Evolutionary conservation across 2,329 filamentous ascomycete species (phyloP), one percentile per base, ranked within the genome.

Genomic region (Neofusicoccum sp.): DNA sequence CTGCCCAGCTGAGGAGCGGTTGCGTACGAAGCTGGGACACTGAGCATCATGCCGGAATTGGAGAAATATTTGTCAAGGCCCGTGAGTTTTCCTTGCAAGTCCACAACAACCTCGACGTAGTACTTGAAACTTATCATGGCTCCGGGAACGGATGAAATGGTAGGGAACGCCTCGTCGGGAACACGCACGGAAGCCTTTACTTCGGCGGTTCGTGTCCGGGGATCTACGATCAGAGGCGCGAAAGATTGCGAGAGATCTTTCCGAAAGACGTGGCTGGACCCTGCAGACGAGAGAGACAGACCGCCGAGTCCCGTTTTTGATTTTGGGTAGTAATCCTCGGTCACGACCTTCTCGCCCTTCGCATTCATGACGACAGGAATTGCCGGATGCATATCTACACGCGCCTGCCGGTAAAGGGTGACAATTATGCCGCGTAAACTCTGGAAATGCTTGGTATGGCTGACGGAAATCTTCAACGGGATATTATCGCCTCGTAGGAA

Each of bases 71-170:
- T 84, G 70, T 92, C 89, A 66, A 92, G 87, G n/a, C 86, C 87
- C 1, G 89, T 86, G 44, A 97, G 79, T 73, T 92, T 95, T 41
- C 94, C 94, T 50, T 95, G 93, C 0, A 98, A 83, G 73, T 99
- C 95, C 28, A 97, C 87, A 33, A 98, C 89, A 2, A 97, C 91
- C 76, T 99, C 95, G 22, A 97, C 85, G 68, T 93, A 91, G 72
- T 99, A 98, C 68, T 89, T 92, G 80, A 99, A 98, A 69, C 89
- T 93, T 67, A 99, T 95, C 88, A 98, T 95, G 37, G 91, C 89
- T 3, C 94, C 93, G 0, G 95, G 95, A 0, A 97, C 92, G 61
- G 89, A 89, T 33, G 87, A 88, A 66, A 98, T 98, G 2, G 93
- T 97, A 0, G 95, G 94, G 69, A 98, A 98, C 0, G 88, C 88